phyloP scores from a whole-genome alignment of 805 yeast species.

The Metschnikowia gelsemii region DNA sequence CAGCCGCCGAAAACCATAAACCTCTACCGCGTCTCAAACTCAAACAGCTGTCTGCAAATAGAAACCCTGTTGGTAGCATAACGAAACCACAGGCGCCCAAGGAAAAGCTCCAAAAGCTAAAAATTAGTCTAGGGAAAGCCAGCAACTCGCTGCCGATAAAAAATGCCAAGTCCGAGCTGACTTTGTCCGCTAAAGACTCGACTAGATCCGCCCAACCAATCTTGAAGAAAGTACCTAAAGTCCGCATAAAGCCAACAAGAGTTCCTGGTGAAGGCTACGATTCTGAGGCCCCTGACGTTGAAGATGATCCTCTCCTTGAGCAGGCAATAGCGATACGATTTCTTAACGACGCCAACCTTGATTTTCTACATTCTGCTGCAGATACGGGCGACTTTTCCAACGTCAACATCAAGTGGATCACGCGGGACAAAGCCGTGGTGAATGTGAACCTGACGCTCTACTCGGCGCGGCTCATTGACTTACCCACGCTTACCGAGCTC shows the following conservation, averaged over 20 bases:
- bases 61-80: conserved; percentile 12
- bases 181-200: conserved; percentile 1
- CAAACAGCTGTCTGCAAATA: conserved; percentile 21
- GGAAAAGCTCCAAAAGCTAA: conserved; percentile 27
- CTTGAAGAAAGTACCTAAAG: conserved; percentile 38
- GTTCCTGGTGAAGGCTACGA: conserved; percentile 95
- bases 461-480: conserved; percentile 81
- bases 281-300: conserved; percentile 93
- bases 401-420: conserved; percentile 78
- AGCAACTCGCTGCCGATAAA: too few species aligned
- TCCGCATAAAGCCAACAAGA: conserved; percentile 58
- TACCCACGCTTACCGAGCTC: conserved; percentile 85
- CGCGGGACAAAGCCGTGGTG: conserved; percentile 74
- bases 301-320: conserved; percentile 90
- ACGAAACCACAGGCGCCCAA: conserved; percentile 16
- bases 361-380: conserved; percentile 69
- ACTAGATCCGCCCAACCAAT: conserved; percentile 10
- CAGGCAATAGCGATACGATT: conserved; percentile 81
- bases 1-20: conserved; percentile 6
- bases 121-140: conserved; percentile 23
- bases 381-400: conserved; percentile 75
- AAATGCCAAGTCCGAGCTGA: too few species aligned
- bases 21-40: conserved; percentile 22
- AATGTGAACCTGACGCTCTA: conserved; percentile 65
- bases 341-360: conserved; percentile 65